These are phyloP conservation scores for Cadophora sp. DNA, from an alignment of 2,329 filamentous ascomycete species.

Conservation along the genomic window DNA sequence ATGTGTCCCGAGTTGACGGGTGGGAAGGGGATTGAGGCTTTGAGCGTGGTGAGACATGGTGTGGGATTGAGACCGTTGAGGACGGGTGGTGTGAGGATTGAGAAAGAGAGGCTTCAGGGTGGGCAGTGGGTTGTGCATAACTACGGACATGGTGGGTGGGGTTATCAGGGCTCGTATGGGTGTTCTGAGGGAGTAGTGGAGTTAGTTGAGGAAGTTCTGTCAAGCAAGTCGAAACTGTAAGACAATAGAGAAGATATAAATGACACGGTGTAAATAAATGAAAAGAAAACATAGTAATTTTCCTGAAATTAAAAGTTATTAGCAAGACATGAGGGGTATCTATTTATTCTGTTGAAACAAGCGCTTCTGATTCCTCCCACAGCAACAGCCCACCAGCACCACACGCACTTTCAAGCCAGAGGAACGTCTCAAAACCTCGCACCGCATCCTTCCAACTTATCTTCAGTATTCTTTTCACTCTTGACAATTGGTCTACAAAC, in stretches of 20 bases:
- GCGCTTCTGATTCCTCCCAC: slow-evolving; percentile 3
- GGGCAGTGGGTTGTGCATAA: slow-evolving; percentile 62
- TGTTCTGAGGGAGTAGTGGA: slow-evolving; percentile 71
- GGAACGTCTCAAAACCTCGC: slow-evolving; percentile 5
- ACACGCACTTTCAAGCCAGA: slow-evolving; percentile 24
- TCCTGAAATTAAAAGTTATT: no score
- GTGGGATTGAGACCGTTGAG: slow-evolving; percentile 71
- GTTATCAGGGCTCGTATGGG: slow-evolving; percentile 71
- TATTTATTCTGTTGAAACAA: background rate
- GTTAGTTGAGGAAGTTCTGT: slow-evolving; percentile 63
- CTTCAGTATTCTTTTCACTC: background rate
- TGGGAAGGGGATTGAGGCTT: slow-evolving; percentile 65
- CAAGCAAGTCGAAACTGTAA: slow-evolving; percentile 34
- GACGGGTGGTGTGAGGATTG: slow-evolving; percentile 65
- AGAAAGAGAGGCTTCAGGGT: slow-evolving; percentile 64
- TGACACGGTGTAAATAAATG: no score
- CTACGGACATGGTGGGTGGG: slow-evolving; percentile 68
- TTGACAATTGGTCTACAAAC: slow-evolving; percentile 18
- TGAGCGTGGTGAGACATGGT: slow-evolving; percentile 70
- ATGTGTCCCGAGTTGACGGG: slow-evolving; percentile 61
- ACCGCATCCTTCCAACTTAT: slow-evolving; percentile 10
- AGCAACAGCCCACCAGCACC: slow-evolving; percentile 5
- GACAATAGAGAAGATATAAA: background rate
- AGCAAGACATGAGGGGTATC: background rate
- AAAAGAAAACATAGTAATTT: no score